Evolutionary conservation across 768 basidiomycete genomes (phyloP).

Genomic region (Mycena sanguinolenta): DNA sequence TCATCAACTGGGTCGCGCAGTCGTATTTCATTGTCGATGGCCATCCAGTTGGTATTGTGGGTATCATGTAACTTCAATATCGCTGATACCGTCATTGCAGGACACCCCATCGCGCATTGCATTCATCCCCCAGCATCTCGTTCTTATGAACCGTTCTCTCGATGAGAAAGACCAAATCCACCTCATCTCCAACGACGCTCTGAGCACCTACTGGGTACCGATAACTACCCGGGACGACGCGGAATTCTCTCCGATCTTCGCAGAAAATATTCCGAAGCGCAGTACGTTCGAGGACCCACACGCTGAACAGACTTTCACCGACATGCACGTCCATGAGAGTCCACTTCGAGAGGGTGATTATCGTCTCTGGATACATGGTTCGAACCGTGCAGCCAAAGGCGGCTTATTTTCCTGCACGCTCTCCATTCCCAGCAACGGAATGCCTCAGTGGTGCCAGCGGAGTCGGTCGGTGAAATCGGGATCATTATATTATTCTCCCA

Average conservation of each 20-base stretch:
- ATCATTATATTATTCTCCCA: background rate
- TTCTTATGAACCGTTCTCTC: background rate
- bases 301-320: background rate
- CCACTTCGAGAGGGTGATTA: background rate
- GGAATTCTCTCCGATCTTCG: background rate
- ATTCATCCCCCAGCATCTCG: background rate
- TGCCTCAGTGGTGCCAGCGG: background rate
- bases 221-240: background rate
- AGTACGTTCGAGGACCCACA: background rate
- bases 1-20: conserved; percentile 8
- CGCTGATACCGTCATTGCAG: background rate
- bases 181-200: conserved; percentile 1
- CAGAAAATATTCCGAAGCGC: background rate
- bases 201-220: background rate
- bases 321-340: background rate
- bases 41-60: background rate
- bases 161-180: background rate
- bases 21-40: background rate
- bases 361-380: background rate
- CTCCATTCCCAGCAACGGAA: background rate
- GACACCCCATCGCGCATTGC: background rate
- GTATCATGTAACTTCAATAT: background rate
- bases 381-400: no score
- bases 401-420: background rate
- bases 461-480: background rate